Percentiles rank a stretch among this genome's conserved stretches.
Conservation (phyloP, 345 rosid species). For the Populus davidiana region DNA sequence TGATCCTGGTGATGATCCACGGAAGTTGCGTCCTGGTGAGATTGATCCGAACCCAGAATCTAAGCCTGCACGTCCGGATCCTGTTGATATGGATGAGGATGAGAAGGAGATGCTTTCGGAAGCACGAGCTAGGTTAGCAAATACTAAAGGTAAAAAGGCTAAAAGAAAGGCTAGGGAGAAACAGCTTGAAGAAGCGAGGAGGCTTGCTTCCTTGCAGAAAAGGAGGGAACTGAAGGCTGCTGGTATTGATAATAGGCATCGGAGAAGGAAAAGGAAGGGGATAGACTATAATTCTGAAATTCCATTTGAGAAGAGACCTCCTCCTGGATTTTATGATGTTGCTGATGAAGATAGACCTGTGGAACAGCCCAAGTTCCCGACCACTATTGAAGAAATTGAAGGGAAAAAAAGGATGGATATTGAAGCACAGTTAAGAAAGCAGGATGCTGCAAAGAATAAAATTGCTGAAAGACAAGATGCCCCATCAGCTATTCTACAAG, state of each 20-base stretch:
- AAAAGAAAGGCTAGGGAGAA: conserved; percentile 98
- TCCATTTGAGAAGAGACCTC: conserved; percentile 96
- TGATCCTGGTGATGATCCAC: conserved; percentile 91
- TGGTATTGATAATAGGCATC: conserved; percentile 76
- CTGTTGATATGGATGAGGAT: conserved; percentile 99
- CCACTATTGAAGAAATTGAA: conserved; percentile 92
- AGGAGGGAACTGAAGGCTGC: conserved; percentile 98
- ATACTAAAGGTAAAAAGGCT: conserved; percentile 96
- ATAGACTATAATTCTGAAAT: conserved; percentile 96
- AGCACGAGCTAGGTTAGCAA: conserved; percentile 93
- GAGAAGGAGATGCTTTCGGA: conserved; percentile 99
- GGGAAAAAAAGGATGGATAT: conserved; percentile 87
- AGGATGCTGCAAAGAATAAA: conserved; percentile 80
- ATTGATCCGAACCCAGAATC: conserved; percentile 97
- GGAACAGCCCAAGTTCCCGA: conserved; percentile 76
- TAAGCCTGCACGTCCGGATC: conserved; percentile 99
- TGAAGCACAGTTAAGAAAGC: conserved; percentile 83
- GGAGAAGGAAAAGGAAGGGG: conserved; percentile 88
- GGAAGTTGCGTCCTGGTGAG: conserved; percentile 96
- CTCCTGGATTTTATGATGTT: conserved; percentile 89
- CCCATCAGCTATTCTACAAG: conserved; percentile 89
- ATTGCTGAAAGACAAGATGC: conserved; percentile 95
- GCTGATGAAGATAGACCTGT: conserved; percentile 82
- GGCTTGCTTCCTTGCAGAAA: conserved; percentile 98
- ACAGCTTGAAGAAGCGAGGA: conserved; percentile 96